Evolutionary conservation across 208 protist genomes (phyloP).

Genomic region (Trypanosoma boissoni): DNA sequence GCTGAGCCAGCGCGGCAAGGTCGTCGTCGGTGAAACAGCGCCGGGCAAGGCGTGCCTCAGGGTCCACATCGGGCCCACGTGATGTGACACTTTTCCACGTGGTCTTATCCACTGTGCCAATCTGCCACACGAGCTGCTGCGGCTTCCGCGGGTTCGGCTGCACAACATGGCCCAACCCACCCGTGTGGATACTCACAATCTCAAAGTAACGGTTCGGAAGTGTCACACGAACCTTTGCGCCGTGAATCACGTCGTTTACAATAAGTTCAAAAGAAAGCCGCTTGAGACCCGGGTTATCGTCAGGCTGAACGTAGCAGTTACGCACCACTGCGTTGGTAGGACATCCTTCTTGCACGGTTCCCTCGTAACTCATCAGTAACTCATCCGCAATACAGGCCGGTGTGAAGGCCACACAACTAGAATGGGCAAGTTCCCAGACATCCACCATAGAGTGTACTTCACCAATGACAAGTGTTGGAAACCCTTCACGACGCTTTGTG

Average conservation of each 20-base stretch:
- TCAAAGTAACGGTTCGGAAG: slow-evolving; percentile 59
- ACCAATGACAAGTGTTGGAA: slow-evolving; percentile 28
- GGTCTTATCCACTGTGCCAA: slow-evolving; percentile 36
- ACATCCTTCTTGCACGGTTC: not conserved
- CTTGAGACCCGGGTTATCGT: slow-evolving; percentile 28
- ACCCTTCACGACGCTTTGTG: slow-evolving; percentile 12
- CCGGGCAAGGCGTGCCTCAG: slow-evolving; percentile 15
- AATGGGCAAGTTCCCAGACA: slow-evolving; percentile 32
- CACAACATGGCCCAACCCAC: slow-evolving; percentile 36
- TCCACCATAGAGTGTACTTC: slow-evolving; percentile 44
- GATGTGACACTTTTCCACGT: slow-evolving; percentile 15
- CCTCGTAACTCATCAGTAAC: slow-evolving; percentile 36
- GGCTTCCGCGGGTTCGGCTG: slow-evolving; percentile 26
- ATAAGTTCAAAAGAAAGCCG: slow-evolving; percentile 36
- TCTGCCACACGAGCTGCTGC: slow-evolving; percentile 56
- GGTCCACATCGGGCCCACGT: slow-evolving; percentile 10
- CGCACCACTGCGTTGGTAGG: slow-evolving; percentile 20
- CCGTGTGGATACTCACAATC: slow-evolving; percentile 37
- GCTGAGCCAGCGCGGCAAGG: slow-evolving; percentile 7
- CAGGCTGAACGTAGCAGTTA: slow-evolving; percentile 32
- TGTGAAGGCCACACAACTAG: slow-evolving; percentile 38
- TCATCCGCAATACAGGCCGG: slow-evolving; percentile 47
- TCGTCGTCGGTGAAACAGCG: slow-evolving; percentile 24
- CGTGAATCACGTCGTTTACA: slow-evolving; percentile 31
- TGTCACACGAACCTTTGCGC: slow-evolving; percentile 36